A percentile compares a stretch with the other conserved stretches of the same genome.
phyloP scores from a whole-genome alignment of 345 rosid genomes.

The Arabidopsis suecica region DNA sequence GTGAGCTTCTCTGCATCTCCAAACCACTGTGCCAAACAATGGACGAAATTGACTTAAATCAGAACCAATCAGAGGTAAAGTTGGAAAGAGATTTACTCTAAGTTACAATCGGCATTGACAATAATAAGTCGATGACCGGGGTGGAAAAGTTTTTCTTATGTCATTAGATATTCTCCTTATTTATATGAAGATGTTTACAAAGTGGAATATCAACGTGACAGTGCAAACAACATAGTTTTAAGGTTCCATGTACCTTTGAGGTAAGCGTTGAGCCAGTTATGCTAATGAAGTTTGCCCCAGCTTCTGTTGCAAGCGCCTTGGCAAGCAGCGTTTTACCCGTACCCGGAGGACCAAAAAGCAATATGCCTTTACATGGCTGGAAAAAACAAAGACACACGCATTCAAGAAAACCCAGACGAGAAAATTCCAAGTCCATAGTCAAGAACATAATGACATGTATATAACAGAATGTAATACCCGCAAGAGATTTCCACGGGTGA shows the following conservation, averaged over 20 bases:
- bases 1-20: conserved; percentile 99
- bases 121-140: neutral
- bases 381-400: conserved; percentile 30
- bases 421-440: conserved; percentile 21
- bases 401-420: conserved; percentile 2
- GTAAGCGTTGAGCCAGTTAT: conserved; percentile 97
- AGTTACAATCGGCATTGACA: neutral
- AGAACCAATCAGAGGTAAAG: conserved; percentile 25
- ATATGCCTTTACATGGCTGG: conserved; percentile 98
- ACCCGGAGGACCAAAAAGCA: conserved; percentile 99
- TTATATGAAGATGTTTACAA: neutral
- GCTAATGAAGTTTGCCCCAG: conserved; percentile 95
- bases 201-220: neutral
- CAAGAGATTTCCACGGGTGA: conserved; percentile 86
- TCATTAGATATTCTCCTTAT: neutral
- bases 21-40: conserved; percentile 73
- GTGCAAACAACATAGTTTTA: neutral
- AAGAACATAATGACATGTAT: conserved; percentile 6
- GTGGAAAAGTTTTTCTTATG: neutral
- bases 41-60: conserved; percentile 14
- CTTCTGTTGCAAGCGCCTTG: conserved; percentile 98
- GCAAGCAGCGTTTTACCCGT: conserved; percentile 98
- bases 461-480: conserved; percentile 56
- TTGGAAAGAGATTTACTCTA: neutral
- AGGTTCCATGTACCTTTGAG: conserved; percentile 71